These are phyloP conservation scores for Gynandropsis gynandra DNA, from an alignment of 345 rosid species.

Conservation along the genomic window DNA sequence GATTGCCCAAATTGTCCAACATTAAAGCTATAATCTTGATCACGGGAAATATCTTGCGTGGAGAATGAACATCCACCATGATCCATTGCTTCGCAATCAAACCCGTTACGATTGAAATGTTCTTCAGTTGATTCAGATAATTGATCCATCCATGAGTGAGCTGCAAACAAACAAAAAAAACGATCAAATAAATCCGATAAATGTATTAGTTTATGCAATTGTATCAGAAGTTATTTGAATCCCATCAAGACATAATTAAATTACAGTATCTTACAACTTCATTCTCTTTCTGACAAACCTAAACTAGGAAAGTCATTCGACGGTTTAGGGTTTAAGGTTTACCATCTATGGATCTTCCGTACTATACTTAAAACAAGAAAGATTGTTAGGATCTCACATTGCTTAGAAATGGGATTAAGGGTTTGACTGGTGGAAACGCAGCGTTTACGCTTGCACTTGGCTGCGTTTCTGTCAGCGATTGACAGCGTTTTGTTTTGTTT, in stretches of 20 bases:
- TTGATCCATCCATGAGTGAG: constrained; percentile 67
- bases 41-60: constrained; percentile 27
- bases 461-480: too few relatives aligned
- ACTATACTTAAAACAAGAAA: background rate
- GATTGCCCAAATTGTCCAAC: constrained; percentile 29
- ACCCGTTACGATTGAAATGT: constrained; percentile 26
- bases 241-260: too few relatives aligned
- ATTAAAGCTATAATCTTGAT: constrained; percentile 56
- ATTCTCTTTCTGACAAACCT: background rate
- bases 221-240: too few relatives aligned
- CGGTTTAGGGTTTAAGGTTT: too few relatives aligned
- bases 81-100: constrained; percentile 32
- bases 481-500: too few relatives aligned
- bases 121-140: constrained; percentile 31
- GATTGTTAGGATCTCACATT: too few relatives aligned
- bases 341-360: background rate
- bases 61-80: constrained; percentile 39
- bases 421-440: too few relatives aligned
- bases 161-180: constrained; percentile 30
- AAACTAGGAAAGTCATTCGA: background rate
- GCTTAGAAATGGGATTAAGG: too few relatives aligned
- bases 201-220: too few relatives aligned
- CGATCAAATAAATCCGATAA: background rate
- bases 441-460: too few relatives aligned
- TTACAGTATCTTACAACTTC: background rate